phyloP scores from a whole-genome alignment of 1,284 basidiomycete species.

The Mycena citricolor region DNA sequence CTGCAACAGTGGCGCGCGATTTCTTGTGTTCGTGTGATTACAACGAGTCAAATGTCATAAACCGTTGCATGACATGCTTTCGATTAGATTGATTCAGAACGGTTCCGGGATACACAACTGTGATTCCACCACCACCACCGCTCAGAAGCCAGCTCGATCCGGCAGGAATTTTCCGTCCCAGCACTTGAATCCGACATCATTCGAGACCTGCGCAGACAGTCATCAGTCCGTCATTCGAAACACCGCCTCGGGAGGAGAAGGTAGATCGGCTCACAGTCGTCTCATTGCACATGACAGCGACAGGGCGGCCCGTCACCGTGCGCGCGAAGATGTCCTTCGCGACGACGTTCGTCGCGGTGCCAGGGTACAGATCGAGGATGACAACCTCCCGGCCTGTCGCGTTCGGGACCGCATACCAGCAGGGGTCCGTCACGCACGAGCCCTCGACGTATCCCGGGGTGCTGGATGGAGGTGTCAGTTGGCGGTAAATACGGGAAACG shows the following conservation, averaged over 20 bases:
- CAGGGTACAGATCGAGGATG: constrained; percentile 56
- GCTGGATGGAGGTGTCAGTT: no score
- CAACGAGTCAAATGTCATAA: no score
- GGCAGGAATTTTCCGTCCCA: constrained; percentile 50
- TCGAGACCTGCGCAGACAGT: constrained; percentile 37
- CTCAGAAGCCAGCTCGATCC: no score
- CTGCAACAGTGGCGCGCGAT: no score
- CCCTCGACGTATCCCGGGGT: constrained; percentile 50
- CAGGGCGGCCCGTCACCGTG: constrained; percentile 43
- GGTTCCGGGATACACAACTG: no score
- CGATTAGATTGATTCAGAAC: no score
- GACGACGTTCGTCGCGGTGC: constrained; percentile 52
- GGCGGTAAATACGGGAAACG: no score
- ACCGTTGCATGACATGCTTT: no score
- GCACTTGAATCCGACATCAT: constrained; percentile 56
- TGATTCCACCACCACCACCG: no score
- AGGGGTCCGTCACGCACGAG: constrained; percentile 54
- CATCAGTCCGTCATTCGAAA: constrained; percentile 3
- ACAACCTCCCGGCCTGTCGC: constrained; percentile 59
- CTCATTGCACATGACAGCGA: constrained; percentile 55
- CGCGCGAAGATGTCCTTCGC: constrained; percentile 45
- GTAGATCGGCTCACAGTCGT: no score
- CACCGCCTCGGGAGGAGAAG: no score
- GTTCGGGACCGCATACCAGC: constrained; percentile 51
- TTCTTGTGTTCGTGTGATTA: no score